A percentile compares a stretch with the other conserved stretches of the same genome.
Evolutionary conservation across 371 early-diverging fungal genomes (phyloP).

Genomic region (Actinomortierella ambigua): DNA sequence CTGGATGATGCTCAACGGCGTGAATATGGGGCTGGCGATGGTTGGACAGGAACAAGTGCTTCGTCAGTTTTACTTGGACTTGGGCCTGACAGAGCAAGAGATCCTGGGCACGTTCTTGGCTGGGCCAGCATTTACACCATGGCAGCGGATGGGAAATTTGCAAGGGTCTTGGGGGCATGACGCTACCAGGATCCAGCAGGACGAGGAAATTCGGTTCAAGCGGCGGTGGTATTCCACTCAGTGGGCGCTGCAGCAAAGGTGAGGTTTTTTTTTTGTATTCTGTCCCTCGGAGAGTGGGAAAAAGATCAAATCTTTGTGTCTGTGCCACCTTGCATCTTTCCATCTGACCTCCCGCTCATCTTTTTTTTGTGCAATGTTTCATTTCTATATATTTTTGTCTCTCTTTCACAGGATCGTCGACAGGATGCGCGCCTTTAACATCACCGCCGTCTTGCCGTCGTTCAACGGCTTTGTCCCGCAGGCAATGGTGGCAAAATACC

Average conservation of each 20-base stretch:
- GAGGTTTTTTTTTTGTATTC: conserved; percentile 2
- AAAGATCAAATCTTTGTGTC: not conserved
- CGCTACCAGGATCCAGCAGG: conserved; percentile 8
- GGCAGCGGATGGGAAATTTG: conserved; percentile 46
- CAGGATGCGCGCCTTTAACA: conserved; percentile 33
- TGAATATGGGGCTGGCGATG: conserved; percentile 44
- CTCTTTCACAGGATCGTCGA: conserved; percentile 20
- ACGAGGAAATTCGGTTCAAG: conserved; percentile 19
- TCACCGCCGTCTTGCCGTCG: conserved; percentile 36
- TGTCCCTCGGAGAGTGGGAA: too few relatives aligned
- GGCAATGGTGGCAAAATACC: conserved; percentile 7
- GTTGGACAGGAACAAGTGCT: conserved; percentile 41
- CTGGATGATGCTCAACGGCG: conserved; percentile 44
- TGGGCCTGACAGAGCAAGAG: conserved; percentile 23
- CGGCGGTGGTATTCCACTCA: conserved; percentile 38
- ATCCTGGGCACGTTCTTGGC: conserved; percentile 24
- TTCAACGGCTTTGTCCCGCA: conserved; percentile 42
- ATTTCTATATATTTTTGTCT: not conserved
- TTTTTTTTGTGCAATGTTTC: not conserved
- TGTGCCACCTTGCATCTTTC: too few relatives aligned
- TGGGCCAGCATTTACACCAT: conserved; percentile 34
- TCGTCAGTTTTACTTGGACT: conserved; percentile 28
- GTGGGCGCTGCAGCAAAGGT: conserved; percentile 39
- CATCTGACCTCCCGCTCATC: too few relatives aligned
- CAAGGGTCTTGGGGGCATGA: conserved; percentile 31